Conservation (phyloP, 2,329 filamentous ascomycete species). For the Drechslera avenae region DNA sequence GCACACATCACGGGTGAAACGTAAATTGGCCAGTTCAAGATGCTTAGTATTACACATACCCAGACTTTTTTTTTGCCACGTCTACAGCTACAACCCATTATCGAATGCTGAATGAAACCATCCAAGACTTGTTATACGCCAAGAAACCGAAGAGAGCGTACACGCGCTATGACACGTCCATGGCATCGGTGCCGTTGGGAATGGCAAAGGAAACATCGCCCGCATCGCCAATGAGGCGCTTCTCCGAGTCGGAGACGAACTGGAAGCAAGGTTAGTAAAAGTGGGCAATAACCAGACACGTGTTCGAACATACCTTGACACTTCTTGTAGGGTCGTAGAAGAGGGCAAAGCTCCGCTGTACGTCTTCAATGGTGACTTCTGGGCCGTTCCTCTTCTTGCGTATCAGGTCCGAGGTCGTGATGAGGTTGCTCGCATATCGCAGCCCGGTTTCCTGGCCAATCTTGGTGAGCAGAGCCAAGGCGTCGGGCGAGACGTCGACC, state of each 20-base stretch:
- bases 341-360: slow-evolving; percentile 89
- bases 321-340: slow-evolving; percentile 91
- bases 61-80: slow-evolving; percentile 12
- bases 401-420: slow-evolving; percentile 89
- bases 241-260: slow-evolving; percentile 89
- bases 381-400: slow-evolving; percentile 83
- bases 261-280: slow-evolving; percentile 29
- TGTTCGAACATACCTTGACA: slow-evolving; percentile 61
- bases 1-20: background rate
- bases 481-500: slow-evolving; percentile 86
- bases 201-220: slow-evolving; percentile 74
- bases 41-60: slow-evolving; percentile 7
- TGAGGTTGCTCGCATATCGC: slow-evolving; percentile 96
- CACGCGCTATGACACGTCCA: slow-evolving; percentile 65
- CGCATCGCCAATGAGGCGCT: slow-evolving; percentile 86
- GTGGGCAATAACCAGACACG: background rate
- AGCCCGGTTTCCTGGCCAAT: slow-evolving; percentile 92
- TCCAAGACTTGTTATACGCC: slow-evolving; percentile 32
- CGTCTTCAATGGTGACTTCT: slow-evolving; percentile 83
- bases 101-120: slow-evolving; percentile 29
- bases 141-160: slow-evolving; percentile 6
- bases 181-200: slow-evolving; percentile 64
- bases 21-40: background rate
- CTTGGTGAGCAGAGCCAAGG: slow-evolving; percentile 90
- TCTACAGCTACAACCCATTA: slow-evolving; percentile 10